Evolutionary conservation across 2,329 filamentous ascomycete genomes (phyloP).

Genomic region (Colletotrichum falcatum): DNA sequence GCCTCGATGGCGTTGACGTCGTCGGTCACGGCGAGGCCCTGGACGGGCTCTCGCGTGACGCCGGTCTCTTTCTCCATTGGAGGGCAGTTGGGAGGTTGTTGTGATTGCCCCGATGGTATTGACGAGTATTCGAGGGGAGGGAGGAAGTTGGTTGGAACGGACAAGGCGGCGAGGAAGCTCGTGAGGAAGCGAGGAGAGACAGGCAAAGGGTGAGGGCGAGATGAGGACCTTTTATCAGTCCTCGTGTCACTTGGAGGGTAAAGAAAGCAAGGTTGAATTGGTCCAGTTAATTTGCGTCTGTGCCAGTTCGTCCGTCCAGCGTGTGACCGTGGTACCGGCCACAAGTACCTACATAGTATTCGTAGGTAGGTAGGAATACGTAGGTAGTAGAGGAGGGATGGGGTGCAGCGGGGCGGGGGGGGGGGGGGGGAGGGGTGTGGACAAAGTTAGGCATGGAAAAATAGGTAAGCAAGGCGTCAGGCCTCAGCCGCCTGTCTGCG

Average conservation of each 20-base stretch:
- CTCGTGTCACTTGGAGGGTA: slow-evolving; percentile 17
- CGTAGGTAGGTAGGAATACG: background rate
- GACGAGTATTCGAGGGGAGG: slow-evolving; percentile 15
- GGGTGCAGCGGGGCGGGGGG: background rate
- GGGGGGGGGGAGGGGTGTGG: background rate
- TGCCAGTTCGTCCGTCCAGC: slow-evolving; percentile 25
- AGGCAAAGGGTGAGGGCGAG: slow-evolving; percentile 19
- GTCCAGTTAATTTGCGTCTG: slow-evolving; percentile 34
- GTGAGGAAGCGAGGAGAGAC: slow-evolving; percentile 14
- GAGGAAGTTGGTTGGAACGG: slow-evolving; percentile 13
- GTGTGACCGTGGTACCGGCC: slow-evolving; percentile 16
- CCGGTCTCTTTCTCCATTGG: slow-evolving; percentile 39
- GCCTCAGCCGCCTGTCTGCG: background rate
- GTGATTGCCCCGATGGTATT: slow-evolving; percentile 8
- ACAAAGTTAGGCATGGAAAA: slow-evolving; percentile 15
- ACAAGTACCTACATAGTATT: background rate
- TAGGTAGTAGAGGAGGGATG: too few species aligned
- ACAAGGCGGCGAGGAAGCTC: slow-evolving; percentile 34
- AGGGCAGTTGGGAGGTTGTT: slow-evolving; percentile 11
- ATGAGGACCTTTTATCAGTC: slow-evolving; percentile 38
- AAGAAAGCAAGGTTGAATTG: background rate
- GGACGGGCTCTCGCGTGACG: slow-evolving; percentile 32
- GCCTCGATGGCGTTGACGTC: slow-evolving; percentile 74
- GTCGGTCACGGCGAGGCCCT: slow-evolving; percentile 55
- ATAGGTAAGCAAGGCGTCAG: too few species aligned